A percentile compares a stretch with the other conserved stretches of the same genome.
Evolutionary conservation across 768 basidiomycete genomes (phyloP).

Genomic region (Termitomyces sp.): DNA sequence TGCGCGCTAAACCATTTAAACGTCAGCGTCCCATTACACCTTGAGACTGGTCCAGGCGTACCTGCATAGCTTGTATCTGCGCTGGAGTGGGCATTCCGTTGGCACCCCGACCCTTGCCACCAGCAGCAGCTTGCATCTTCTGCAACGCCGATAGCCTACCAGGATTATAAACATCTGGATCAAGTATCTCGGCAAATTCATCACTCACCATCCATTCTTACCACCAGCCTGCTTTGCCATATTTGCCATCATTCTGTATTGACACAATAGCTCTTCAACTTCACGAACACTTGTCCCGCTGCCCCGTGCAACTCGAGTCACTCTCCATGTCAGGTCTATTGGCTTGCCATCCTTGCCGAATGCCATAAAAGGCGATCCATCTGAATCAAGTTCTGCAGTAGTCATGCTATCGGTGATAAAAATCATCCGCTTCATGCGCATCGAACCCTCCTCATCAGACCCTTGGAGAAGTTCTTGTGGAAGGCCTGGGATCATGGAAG

Average conservation of each 20-base stretch:
- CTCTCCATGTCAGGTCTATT: slow-evolving; percentile 82
- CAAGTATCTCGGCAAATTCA: not conserved
- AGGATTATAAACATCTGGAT: not conserved
- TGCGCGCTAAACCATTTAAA: slow-evolving; percentile 49
- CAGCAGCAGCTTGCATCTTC: slow-evolving; percentile 85
- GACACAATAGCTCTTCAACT: slow-evolving; percentile 95
- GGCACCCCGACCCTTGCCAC: slow-evolving; percentile 80
- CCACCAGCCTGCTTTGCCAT: slow-evolving; percentile 98
- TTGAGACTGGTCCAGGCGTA: slow-evolving; percentile 26
- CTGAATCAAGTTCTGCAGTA: slow-evolving; percentile 87
- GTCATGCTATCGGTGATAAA: slow-evolving; percentile 99
- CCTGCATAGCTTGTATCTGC: slow-evolving; percentile 94
- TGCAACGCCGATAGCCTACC: slow-evolving; percentile 79
- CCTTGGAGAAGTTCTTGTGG: slow-evolving; percentile 88
- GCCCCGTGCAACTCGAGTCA: slow-evolving; percentile 85
- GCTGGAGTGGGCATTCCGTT: slow-evolving; percentile 89
- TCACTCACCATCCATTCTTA: slow-evolving; percentile 84
- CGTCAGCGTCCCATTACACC: not conserved
- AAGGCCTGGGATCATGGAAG: slow-evolving; percentile 97
- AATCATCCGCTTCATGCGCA: slow-evolving; percentile 95
- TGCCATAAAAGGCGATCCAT: slow-evolving; percentile 89
- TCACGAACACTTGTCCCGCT: slow-evolving; percentile 94
- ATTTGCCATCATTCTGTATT: slow-evolving; percentile 98
- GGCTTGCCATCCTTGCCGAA: slow-evolving; percentile 79
- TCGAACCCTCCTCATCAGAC: slow-evolving; percentile 87